phyloP scores from a whole-genome alignment of 495 filamentous ascomycete species.

The Daldinia concentrica region DNA sequence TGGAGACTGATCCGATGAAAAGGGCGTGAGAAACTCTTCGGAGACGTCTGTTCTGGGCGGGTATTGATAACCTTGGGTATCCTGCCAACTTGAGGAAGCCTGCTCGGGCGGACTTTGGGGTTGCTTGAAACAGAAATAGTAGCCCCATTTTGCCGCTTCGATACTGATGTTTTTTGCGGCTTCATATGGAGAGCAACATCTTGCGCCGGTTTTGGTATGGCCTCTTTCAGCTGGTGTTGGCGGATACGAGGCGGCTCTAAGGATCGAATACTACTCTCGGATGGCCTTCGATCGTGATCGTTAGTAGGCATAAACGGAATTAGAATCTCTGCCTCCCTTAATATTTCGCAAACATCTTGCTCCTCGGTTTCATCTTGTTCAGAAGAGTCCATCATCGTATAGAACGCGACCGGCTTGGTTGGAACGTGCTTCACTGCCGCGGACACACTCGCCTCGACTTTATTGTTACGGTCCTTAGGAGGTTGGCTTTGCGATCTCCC shows the following conservation, averaged over 20 bases:
- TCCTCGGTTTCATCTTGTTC: conserved; percentile 71
- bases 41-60: conserved; percentile 72
- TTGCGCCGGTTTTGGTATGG: background rate
- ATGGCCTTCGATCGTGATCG: conserved; percentile 16
- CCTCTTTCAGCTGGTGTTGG: conserved; percentile 4
- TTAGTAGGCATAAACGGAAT: conserved; percentile 20
- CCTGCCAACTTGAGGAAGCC: conserved; percentile 83
- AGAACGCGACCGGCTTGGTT: conserved; percentile 71
- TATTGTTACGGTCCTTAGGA: conserved; percentile 49
- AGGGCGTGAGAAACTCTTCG: conserved; percentile 87
- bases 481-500: conserved; percentile 71
- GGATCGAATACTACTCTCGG: conserved; percentile 38
- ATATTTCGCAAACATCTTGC: conserved; percentile 70
- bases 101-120: conserved; percentile 49
- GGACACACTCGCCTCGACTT: conserved; percentile 51
- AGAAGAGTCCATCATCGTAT: conserved; percentile 79
- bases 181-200: conserved; percentile 6
- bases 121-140: conserved; percentile 4
- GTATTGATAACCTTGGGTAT: conserved; percentile 89
- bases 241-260: conserved; percentile 8
- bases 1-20: conserved; percentile 61
- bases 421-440: conserved; percentile 54
- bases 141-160: conserved; percentile 3
- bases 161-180: background rate
- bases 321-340: conserved; percentile 65